Base-by-base conservation (phyloP, 1,139 yeast species). In the Yamadazyma mexicana region DNA sequence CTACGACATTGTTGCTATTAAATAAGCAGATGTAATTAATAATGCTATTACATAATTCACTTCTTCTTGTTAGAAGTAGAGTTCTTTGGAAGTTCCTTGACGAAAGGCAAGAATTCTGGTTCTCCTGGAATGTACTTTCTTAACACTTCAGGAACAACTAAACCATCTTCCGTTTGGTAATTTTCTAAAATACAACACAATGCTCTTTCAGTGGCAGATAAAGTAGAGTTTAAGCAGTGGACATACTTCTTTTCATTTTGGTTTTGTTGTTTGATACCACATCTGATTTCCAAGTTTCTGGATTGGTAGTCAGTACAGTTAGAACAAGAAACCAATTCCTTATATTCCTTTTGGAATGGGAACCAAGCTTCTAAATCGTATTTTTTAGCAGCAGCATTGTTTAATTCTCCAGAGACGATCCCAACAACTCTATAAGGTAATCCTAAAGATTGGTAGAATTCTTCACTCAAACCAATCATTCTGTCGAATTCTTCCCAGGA, bases 281-380 rank as follows among this genome's bases (percentile, higher is more conserved):
- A 92, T 79, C 98, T 86, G 61, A 92, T 92, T 73, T 92, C 98
- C 62, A 94, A 77, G 77, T 91, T 91, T 76, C 99, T 86, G 35
- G 98, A 87, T 75, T 92, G 99, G 73, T 92, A 92, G 71, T 92
- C 99, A 44, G 98, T 94, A 80, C 99, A 92, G 79, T 92, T 92
- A 46, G 98, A 91, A 75, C 98, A 92, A 18, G 97, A 88, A 45
- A 94, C 98, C 57, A 92, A 81, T 75, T 92, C 99, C 74, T 94
- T 94, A 75, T 87, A 94, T 70, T 94, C 98, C 66, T 89, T 79
- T 77, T 92, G 98, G 87, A 77, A 92, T 60, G 99, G 99, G 95
- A 92, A 94, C 99, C 99, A 92, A 35, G 99, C 99, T 75, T 92
- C 99, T 62, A 92, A 78, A 71, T 92, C 99, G 74, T 84, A 92